These are phyloP conservation scores for Entelexis sorbosivorans DNA, from an alignment of 1,139 yeast species.

Conservation along the genomic window DNA sequence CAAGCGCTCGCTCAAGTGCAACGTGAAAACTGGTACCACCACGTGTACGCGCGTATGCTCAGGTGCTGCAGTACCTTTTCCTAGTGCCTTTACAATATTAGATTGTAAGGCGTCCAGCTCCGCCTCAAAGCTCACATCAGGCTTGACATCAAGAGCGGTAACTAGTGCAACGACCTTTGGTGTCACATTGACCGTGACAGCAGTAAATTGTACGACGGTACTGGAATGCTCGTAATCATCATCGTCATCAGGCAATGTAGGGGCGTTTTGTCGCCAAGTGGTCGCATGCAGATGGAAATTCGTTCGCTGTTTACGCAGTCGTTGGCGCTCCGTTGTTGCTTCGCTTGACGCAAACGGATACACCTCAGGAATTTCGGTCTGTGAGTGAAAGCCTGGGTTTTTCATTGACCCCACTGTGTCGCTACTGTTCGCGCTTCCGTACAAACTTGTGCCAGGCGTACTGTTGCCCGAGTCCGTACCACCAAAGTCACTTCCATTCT, in stretches of 20 bases:
- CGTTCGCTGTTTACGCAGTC: background rate
- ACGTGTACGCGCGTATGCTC: slow-evolving; percentile 38
- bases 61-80: background rate
- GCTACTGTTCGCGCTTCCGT: background rate
- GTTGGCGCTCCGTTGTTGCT: slow-evolving; percentile 5
- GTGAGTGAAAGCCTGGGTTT: background rate
- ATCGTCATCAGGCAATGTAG: slow-evolving; percentile 8
- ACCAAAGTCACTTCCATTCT: slow-evolving; percentile 7
- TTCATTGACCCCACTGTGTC: background rate
- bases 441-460: background rate
- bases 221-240: slow-evolving; percentile 9
- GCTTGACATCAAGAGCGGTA: slow-evolving; percentile 6
- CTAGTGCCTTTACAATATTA: slow-evolving; percentile 37
- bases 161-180: slow-evolving; percentile 5
- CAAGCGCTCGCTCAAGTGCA: slow-evolving; percentile 12
- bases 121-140: slow-evolving; percentile 12
- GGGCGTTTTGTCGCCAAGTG: slow-evolving; percentile 16
- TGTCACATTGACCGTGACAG: slow-evolving; percentile 7
- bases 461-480: background rate
- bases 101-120: slow-evolving; percentile 54
- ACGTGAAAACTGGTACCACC: slow-evolving; percentile 36
- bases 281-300: slow-evolving; percentile 11
- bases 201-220: slow-evolving; percentile 8
- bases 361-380: background rate
- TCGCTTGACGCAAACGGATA: slow-evolving; percentile 11